Evolutionary conservation across 2,329 filamentous ascomycete genomes (phyloP).

Genomic region (Nigrospora sphaerica): DNA sequence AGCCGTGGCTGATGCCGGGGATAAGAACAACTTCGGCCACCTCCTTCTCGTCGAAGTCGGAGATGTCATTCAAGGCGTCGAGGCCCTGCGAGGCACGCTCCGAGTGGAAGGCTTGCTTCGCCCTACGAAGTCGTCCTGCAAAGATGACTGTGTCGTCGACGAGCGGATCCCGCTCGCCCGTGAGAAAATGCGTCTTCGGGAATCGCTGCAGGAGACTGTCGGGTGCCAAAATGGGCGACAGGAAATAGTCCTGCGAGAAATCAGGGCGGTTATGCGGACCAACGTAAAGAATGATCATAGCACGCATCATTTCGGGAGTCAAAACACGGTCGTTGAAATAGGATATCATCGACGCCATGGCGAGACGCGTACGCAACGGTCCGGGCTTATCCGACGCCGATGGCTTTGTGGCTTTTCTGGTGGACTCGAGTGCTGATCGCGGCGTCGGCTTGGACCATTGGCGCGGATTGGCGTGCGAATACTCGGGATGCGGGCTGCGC

Average conservation of each 20-base stretch:
- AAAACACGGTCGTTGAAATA: conserved; percentile 96
- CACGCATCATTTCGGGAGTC: conserved; percentile 96
- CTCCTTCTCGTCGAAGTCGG: conserved; percentile 64
- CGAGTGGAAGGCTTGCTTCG: conserved; percentile 52
- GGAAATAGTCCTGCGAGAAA: conserved; percentile 82
- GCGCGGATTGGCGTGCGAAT: conserved; percentile 39
- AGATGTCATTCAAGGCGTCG: conserved; percentile 34
- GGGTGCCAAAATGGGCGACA: conserved; percentile 85
- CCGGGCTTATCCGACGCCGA: conserved; percentile 43
- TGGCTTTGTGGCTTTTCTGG: conserved; percentile 5
- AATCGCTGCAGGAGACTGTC: conserved; percentile 79
- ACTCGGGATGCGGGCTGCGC: conserved; percentile 39
- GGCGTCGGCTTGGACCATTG: conserved; percentile 21
- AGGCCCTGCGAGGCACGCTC: conserved; percentile 46
- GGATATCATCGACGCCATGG: conserved; percentile 94
- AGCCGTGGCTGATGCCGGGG: conserved; percentile 87
- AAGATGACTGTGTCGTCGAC: conserved; percentile 98
- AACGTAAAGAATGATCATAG: conserved; percentile 97
- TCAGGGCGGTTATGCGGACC: conserved; percentile 90
- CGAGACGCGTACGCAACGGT: conserved; percentile 74
- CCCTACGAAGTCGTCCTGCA: conserved; percentile 77
- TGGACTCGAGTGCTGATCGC: too few species aligned
- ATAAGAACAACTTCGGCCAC: conserved; percentile 78
- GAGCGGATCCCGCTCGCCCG: conserved; percentile 87
- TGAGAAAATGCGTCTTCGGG: conserved; percentile 89